Conservation (phyloP, 2,329 filamentous ascomycete genomes). For the Cytospora paraplurivora region DNA sequence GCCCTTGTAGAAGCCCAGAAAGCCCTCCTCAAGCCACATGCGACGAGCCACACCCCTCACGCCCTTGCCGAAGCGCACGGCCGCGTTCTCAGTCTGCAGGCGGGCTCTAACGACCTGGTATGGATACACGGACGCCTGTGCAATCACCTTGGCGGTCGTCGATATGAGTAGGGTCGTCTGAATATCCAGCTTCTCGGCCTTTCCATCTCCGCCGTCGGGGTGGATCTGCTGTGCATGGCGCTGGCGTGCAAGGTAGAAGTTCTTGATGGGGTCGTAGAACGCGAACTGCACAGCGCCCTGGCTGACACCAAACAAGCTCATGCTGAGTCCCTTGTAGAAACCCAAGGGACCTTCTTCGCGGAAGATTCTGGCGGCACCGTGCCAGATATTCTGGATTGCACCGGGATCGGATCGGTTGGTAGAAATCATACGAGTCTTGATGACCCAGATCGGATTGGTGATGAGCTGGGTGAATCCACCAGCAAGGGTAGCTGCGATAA, state of each 20-base stretch:
- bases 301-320: conserved; percentile 81
- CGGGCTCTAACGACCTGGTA: conserved; percentile 90
- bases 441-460: conserved; percentile 96
- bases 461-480: conserved; percentile 77
- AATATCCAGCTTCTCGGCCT: conserved; percentile 57
- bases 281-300: conserved; percentile 96
- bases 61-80: conserved; percentile 70
- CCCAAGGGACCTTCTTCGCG: conserved; percentile 72
- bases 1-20: conserved; percentile 87
- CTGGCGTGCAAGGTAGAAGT: conserved; percentile 55
- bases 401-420: conserved; percentile 73
- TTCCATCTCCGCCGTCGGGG: conserved; percentile 30
- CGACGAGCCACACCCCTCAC: conserved; percentile 69
- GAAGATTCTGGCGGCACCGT: conserved; percentile 69
- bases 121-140: conserved; percentile 88
- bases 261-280: conserved; percentile 77
- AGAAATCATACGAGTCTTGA: conserved; percentile 96
- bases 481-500: conserved; percentile 69
- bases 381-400: conserved; percentile 77
- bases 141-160: conserved; percentile 80
- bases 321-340: conserved; percentile 84
- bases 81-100: conserved; percentile 86
- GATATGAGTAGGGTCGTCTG: conserved; percentile 80
- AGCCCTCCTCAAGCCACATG: conserved; percentile 78
- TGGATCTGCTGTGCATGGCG: conserved; percentile 26